Base-by-base conservation (phyloP, 352 stramenopile species). In the Phytophthora brassicae region DNA sequence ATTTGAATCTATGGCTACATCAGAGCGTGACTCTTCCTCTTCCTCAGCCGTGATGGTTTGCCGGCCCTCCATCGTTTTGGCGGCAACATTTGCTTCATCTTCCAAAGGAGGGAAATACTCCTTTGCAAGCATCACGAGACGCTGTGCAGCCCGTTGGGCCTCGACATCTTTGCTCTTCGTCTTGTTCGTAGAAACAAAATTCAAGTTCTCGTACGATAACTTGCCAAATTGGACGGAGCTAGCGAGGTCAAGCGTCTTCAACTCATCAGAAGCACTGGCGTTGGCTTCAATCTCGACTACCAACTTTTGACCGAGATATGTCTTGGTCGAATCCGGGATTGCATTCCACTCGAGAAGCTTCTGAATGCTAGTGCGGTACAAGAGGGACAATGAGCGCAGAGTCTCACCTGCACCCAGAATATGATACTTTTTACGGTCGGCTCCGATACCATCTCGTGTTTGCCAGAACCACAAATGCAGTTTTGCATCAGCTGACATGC, bases 271-370 rank as follows among this genome's bases (percentile, higher is more conserved):
- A 6, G 73, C 72, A 8, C 57, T 68, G 7, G 53, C 53, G 35
- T 72, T 72, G 20, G 64, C 51, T 13, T 76, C 73, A 6, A 92
- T 70, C 26, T 81, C 75, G 0, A 94, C 84, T 14, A 90, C 60
- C 5, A 92, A 70, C 36, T 94, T 91, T 50, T 94, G 84, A 4
- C 84, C 84, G 13, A 91, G 47, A 47, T 94, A 92, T 28, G 78
- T 67, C 35, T 90, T 86, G 20, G 75, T 87, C 23, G 80, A 87
- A 45, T 94, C 81, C 0, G 76, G 56, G 4, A 94, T 61, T 2
- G 74, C 72, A 53, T 94, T 94, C 84, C 84, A 92, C 22, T 72
- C 49, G 6, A 91, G 70, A 20, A 94, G 31, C 16, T 88, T 75
- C 11, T 88, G 65, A 19, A 86, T 84, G 13, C 81, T 94, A 4